Evolutionary conservation across 106 monocot species (phyloP), one percentile per base, ranked within the genome.

Genomic region (Cymbidium sinense): DNA sequence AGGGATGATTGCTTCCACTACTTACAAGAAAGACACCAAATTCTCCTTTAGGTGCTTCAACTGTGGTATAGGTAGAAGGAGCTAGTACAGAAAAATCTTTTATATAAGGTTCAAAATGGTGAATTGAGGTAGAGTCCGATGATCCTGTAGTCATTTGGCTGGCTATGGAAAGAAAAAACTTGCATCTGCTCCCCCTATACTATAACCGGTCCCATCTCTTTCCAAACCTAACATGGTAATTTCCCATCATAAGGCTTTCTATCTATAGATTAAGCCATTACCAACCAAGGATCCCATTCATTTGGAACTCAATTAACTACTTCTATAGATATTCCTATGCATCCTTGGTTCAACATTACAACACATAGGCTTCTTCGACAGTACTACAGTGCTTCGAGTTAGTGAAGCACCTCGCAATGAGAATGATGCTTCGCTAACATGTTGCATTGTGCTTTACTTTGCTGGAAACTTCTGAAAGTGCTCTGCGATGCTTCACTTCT

Each of bases 1-100:
- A 80, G 80, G 73, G 80, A 73, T 25, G 74, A 75, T 75, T 75
- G 74, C 74, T n/a, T n/a, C n/a, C n/a, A n/a, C n/a, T n/a, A n/a
- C n/a, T n/a, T n/a, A n/a, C n/a, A n/a, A n/a, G n/a, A n/a, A n/a
- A n/a, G n/a, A n/a, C n/a, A n/a, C n/a, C n/a, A n/a, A n/a, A n/a
- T n/a, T n/a, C n/a, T n/a, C n/a, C n/a, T n/a, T n/a, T n/a, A n/a
- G n/a, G n/a, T n/a, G n/a, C n/a, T n/a, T n/a, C n/a, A n/a, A n/a
- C 75, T 75, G 47, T 19, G 47, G 62, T 81, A 81, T 75, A 81
- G 65, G 81, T 76, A 75, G 44, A 75, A 81, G 64, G 47, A 75
- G 81, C 43, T 81, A 75, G 28, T 73, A 80, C 27, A 21, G 41
- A 78, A 78, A 78, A 78, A 64, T 65, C 77, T 78, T 67, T 10